Percentiles rank a stretch among this genome's conserved stretches.
Conservation (phyloP, 2,329 filamentous ascomycete species). For the Rosellinia necatrix region DNA sequence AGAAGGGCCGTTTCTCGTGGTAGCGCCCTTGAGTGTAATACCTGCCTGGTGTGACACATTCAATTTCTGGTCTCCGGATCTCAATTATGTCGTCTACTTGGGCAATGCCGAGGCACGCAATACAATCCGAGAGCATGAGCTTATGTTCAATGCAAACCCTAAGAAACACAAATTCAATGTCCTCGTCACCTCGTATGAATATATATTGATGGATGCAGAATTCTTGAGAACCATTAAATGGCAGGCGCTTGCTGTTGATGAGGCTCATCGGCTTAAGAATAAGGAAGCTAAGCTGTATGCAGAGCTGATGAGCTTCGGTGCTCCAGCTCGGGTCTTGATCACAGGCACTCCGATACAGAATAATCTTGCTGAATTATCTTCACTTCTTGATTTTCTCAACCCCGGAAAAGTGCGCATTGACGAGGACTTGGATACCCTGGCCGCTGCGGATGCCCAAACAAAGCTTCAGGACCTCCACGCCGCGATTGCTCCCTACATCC, state of each 20-base stretch:
- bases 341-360: constrained; percentile 98
- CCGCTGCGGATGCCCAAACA: constrained; percentile 77
- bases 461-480: constrained; percentile 86
- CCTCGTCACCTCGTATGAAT: constrained; percentile 97
- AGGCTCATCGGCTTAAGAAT: constrained; percentile 96
- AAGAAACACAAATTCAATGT: constrained; percentile 96
- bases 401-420: constrained; percentile 93
- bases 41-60: constrained; percentile 98
- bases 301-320: constrained; percentile 82
- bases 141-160: constrained; percentile 83
- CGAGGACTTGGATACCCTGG: constrained; percentile 82
- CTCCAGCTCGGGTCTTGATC: constrained; percentile 88
- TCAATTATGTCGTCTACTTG: constrained; percentile 97
- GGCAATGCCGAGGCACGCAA: constrained; percentile 84
- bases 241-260: constrained; percentile 96
- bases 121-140: constrained; percentile 88
- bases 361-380: constrained; percentile 88
- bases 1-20: constrained; percentile 93
- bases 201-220: constrained; percentile 82
- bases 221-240: constrained; percentile 92
- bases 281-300: constrained; percentile 91
- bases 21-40: constrained; percentile 96
- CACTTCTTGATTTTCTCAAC: constrained; percentile 94
- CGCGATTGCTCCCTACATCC: constrained; percentile 89
- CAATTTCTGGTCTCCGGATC: constrained; percentile 90